These are phyloP conservation scores for Cicer yamashitae DNA, from an alignment of 306 rosid species.

Conservation along the genomic window DNA sequence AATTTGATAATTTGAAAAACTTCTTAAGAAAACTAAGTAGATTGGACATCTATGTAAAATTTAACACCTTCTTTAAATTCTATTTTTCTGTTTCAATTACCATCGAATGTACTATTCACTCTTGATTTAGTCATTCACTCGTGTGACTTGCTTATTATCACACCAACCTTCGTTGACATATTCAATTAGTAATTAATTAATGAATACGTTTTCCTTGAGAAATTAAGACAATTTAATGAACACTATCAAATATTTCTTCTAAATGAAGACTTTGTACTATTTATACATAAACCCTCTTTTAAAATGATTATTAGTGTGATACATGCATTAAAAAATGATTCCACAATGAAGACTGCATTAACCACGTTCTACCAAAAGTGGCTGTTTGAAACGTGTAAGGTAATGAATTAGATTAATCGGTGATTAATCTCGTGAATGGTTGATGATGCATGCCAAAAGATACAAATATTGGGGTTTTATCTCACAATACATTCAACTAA, in stretches of 20 bases:
- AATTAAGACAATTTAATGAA: not conserved
- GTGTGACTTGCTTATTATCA: not conserved
- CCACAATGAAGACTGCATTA: not conserved
- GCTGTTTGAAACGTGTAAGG: not conserved
- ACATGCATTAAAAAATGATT: not conserved
- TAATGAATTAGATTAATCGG: not conserved
- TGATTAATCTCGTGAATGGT: not conserved
- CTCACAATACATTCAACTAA: not conserved
- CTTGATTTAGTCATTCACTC: not conserved
- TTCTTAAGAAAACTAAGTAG: too few relatives aligned
- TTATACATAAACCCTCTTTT: not conserved
- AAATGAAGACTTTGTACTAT: not conserved
- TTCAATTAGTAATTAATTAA: not conserved
- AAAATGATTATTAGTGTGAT: not conserved
- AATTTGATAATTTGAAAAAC: too few relatives aligned
- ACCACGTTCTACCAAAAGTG: constrained; percentile 1
- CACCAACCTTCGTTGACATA: not conserved
- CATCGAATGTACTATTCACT: not conserved
- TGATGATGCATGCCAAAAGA: not conserved
- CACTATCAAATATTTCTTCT: not conserved
- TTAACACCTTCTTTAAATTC: not conserved
- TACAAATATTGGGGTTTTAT: not conserved
- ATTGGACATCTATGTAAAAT: not conserved
- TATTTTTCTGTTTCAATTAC: not conserved
- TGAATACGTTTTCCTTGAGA: not conserved